Evolutionary conservation across 2,329 filamentous ascomycete species (phyloP), one percentile per base, ranked within the genome.

Genomic region (Calonectria pseudoreteaudii): DNA sequence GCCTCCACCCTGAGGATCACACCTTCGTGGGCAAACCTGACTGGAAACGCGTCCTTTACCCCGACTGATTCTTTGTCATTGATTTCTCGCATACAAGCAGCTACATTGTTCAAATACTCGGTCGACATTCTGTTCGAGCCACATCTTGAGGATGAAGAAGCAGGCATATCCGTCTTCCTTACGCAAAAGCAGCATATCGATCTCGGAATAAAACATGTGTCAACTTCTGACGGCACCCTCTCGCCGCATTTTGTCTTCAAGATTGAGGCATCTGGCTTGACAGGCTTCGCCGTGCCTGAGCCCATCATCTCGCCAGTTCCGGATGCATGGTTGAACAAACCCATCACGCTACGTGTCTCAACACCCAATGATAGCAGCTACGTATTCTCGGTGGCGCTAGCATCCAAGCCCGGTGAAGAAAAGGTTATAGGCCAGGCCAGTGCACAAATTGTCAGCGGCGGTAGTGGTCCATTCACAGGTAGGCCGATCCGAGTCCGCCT

Each of bases 171-270:
- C 0, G 83, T 87, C 0, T 91, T 91, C 78, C 81, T 91, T 41
- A 90, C 87, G 0, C 86, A 91, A 78, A 86, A 87, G 74, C 87
- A 90, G 72, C 89, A 91, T 66, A 81, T 89, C 10, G 87, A 90
- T 52, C 77, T 91, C 11, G 85, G 86, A 0, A 75, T 88, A 11
- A 83, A 85, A n/a, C 11, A 56, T 20, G 4, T 49, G 7, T 20
- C 26, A 3, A 49, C 60, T 8, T 31, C 41, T 9, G 10, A 77
- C 84, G 82, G 82, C 14, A 78, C 72, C 50, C 76, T 77, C 10
- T 74, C 78, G 64, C 84, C 73, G 81, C 82, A 82, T 77, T 30
- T 64, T 14, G 36, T 36, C 23, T 60, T 60, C 38, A 23, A 41
- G 18, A 31, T 41, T 2, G 64, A 66, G 26, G 38, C 38, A 20